phyloP scores from a whole-genome alignment of 345 rosid species.

The Eutrema yunnanense region DNA sequence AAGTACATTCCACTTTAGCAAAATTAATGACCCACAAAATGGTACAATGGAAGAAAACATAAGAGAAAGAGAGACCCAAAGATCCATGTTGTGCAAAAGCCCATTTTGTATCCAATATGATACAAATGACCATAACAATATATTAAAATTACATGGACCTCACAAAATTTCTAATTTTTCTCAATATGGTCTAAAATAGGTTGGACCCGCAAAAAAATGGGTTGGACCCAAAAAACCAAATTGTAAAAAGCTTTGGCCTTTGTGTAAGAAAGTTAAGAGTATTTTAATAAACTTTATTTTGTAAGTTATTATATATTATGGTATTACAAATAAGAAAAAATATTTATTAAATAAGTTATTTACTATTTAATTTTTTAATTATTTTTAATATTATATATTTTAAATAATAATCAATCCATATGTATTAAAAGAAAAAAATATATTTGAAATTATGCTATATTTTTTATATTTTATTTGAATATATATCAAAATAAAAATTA shows the following conservation, averaged over 20 bases:
- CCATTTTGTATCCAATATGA: background rate
- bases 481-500: too few species aligned
- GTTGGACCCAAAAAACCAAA: background rate
- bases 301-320: too few species aligned
- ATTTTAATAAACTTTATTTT: too few species aligned
- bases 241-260: conserved; percentile 1
- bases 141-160: background rate
- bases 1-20: background rate
- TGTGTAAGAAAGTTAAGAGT: background rate
- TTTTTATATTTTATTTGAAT: too few species aligned
- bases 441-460: too few species aligned
- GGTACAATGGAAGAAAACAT: background rate
- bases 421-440: too few species aligned
- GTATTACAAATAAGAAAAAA: too few species aligned
- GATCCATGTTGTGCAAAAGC: background rate
- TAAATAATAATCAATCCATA: too few species aligned
- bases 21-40: background rate
- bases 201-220: background rate
- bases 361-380: too few species aligned
- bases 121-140: background rate
- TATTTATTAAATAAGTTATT: too few species aligned
- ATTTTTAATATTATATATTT: too few species aligned
- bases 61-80: background rate
- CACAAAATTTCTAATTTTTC: background rate
- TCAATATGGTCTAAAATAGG: background rate